Conservation (phyloP, 2,329 filamentous ascomycete species). For the Pseudopyricularia cyperi region DNA sequence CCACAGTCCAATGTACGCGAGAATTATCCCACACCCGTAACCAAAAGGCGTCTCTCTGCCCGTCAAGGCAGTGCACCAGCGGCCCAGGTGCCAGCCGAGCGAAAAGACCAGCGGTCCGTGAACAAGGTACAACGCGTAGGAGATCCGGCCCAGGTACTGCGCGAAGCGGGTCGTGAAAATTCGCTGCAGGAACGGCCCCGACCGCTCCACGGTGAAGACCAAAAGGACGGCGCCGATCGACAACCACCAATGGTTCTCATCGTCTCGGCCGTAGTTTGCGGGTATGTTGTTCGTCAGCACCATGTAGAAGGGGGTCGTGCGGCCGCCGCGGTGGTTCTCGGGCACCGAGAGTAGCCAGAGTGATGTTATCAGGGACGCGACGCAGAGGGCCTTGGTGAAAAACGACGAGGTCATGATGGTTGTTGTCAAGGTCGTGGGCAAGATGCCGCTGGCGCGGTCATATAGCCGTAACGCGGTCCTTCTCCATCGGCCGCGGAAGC, state of each 20-base stretch:
- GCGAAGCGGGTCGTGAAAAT: constrained; percentile 13
- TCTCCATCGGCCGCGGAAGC: not conserved
- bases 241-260: constrained; percentile 15
- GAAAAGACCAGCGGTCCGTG: constrained; percentile 43
- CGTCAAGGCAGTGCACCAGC: constrained; percentile 17
- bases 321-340: constrained; percentile 8
- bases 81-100: constrained; percentile 25
- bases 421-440: not conserved
- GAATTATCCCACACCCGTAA: constrained; percentile 32
- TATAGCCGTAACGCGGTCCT: not conserved
- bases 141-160: constrained; percentile 44
- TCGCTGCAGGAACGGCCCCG: constrained; percentile 10
- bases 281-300: constrained; percentile 11
- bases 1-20: constrained; percentile 33
- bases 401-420: not conserved
- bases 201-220: constrained; percentile 11
- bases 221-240: constrained; percentile 13
- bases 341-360: constrained; percentile 8
- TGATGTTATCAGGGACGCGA: not conserved
- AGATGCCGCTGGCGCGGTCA: not conserved
- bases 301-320: constrained; percentile 10
- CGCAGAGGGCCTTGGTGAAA: not conserved
- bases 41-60: constrained; percentile 27
- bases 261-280: constrained; percentile 4
- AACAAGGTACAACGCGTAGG: constrained; percentile 48